phyloP scores from a whole-genome alignment of 768 basidiomycete species.

The Leccinum broughii region DNA sequence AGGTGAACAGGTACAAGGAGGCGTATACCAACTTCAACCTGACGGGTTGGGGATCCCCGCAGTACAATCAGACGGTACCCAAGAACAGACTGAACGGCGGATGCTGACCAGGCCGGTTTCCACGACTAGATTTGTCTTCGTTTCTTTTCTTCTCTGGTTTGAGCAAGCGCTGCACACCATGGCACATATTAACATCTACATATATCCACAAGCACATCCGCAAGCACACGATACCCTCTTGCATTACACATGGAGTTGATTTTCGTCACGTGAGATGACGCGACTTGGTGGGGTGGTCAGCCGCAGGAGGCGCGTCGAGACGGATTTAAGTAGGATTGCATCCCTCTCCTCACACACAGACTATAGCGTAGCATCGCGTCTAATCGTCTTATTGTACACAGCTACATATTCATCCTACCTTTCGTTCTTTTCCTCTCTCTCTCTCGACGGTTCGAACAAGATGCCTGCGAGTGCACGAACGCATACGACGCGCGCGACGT shows the following conservation, averaged over 20 bases:
- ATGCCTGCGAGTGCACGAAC: conserved; percentile 27
- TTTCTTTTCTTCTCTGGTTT: neutral
- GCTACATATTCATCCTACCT: conserved; percentile 24
- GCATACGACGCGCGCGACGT: conserved; percentile 5
- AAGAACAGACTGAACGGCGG: conserved; percentile 48
- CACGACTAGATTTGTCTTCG: conserved; percentile 8
- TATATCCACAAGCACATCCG: neutral
- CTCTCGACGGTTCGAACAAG: neutral
- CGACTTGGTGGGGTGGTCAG: conserved; percentile 26
- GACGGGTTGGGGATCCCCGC: conserved; percentile 42
- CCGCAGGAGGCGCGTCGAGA: conserved; percentile 23
- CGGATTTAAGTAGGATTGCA: conserved; percentile 6
- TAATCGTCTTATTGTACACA: conserved; percentile 27
- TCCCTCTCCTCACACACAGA: neutral
- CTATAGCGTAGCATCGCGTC: conserved; percentile 17
- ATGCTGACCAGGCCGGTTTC: conserved; percentile 20
- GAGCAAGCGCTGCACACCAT: neutral
- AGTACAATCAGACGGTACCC: conserved; percentile 55
- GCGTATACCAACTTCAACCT: conserved; percentile 46
- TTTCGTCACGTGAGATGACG: conserved; percentile 33
- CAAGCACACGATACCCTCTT: neutral
- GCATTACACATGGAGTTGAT: conserved; percentile 16
- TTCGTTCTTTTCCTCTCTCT: conserved; percentile 2
- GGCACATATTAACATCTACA: neutral
- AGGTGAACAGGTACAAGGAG: conserved; percentile 37